Base-by-base conservation (phyloP, 371 early-diverging fungal species). In the Mucor mucedo region DNA sequence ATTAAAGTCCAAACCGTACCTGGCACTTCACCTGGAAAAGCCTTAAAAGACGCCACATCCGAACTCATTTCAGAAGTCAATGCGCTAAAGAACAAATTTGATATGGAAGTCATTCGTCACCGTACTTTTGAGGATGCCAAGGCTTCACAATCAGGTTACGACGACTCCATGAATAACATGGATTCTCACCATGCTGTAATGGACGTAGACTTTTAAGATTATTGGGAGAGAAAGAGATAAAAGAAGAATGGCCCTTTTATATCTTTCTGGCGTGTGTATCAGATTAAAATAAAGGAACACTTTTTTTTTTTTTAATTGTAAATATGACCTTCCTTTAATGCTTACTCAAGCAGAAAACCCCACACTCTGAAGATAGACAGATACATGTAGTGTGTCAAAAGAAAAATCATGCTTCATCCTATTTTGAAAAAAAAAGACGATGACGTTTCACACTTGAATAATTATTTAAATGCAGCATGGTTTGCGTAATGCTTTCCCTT, bases 1-100 rank as follows among this genome's bases (percentile, higher is more conserved):
- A 78, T 99, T 55, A 95, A 94, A 71, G 87, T 98, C 9, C 98
- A 97, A 72, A 96, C 99, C 6, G 89, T 91, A 0, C 85, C 90
- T 6, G 89, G 92, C 16, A 90, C 93, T 7, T 88, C 89, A 53
- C 98, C 98, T 32, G 84, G 90, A 40, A 87, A 89, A 45, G 95
- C 91, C 16, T 76, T 96, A 35, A 86, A 87, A 50, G 85, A 87
- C 47, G 94, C 95, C 13, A 84, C 95, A 5, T 84, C 88, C 35
- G 86, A 86, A 61, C 74, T 96, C 39, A 90, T 94, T 55, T 81
- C 85, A n/a, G 93, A 92, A 72, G 80, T 94, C 16, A 86, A 86
- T 29, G 84, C 84, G n/a, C 78, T 98, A 65, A 91, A 90, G 75
- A 86, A 83, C 68, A 93, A 92, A 70, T 98, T 98, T 70, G 90